phyloP scores from a whole-genome alignment of 2,329 filamentous ascomycete species.

The Capronia coronata region DNA sequence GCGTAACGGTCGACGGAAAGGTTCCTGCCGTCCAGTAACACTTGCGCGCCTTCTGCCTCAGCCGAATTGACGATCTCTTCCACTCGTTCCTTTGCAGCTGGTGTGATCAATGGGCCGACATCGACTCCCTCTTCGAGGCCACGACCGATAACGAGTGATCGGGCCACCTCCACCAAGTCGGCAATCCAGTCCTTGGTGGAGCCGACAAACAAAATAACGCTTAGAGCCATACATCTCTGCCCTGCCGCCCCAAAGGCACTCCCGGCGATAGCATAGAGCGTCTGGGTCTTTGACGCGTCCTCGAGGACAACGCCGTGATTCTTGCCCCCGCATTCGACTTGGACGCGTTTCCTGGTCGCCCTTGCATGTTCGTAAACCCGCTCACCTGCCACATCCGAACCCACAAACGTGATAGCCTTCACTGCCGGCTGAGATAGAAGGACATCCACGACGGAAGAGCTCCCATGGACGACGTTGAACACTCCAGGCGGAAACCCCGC shows the following conservation, averaged over 20 bases:
- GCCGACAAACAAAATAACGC: conserved; percentile 34
- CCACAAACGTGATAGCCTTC: conserved; percentile 54
- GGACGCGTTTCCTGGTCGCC: conserved; percentile 56
- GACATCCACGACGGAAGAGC: conserved; percentile 38
- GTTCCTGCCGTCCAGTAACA: conserved; percentile 44
- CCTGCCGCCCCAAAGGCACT: conserved; percentile 12
- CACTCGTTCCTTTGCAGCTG: conserved; percentile 50
- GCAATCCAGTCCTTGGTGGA: conserved; percentile 42
- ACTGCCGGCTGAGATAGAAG: conserved; percentile 50
- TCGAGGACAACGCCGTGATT: conserved; percentile 40
- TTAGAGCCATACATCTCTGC: conserved; percentile 34
- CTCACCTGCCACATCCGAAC: conserved; percentile 53
- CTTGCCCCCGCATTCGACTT: conserved; percentile 57
- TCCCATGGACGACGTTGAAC: conserved; percentile 48
- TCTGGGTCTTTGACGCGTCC: conserved; percentile 37
- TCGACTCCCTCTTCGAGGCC: conserved; percentile 48
- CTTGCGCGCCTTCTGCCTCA: conserved; percentile 52
- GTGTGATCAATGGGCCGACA: conserved; percentile 54
- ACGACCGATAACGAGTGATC: conserved; percentile 51
- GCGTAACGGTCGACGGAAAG: conserved; percentile 26
- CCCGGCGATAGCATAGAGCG: conserved; percentile 22
- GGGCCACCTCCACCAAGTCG: conserved; percentile 46
- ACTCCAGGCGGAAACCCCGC: conserved; percentile 55
- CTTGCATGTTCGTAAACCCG: conserved; percentile 53
- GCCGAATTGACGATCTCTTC: conserved; percentile 56